phyloP scores from a whole-genome alignment of 2,329 filamentous ascomycete genomes.

The Clarireedia homoeocarpa region DNA sequence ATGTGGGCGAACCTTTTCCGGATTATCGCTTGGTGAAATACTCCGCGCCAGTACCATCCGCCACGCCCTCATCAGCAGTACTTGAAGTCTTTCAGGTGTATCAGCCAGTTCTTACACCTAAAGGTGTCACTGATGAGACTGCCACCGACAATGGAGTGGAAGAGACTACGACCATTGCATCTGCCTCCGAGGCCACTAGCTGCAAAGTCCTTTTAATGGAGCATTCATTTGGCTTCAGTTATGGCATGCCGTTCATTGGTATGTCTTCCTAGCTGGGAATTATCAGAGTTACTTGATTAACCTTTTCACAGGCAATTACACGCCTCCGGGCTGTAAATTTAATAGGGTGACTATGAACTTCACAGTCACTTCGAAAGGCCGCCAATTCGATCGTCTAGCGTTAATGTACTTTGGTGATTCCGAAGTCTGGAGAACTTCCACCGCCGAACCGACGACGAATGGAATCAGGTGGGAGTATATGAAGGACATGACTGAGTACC shows the following conservation, averaged over 20 bases:
- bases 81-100: constrained; percentile 64
- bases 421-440: constrained; percentile 79
- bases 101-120: constrained; percentile 52
- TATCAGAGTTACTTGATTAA: constrained; percentile 10
- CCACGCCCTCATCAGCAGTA: constrained; percentile 23
- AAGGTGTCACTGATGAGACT: constrained; percentile 34
- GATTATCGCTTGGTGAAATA: constrained; percentile 18
- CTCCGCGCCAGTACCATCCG: constrained; percentile 15
- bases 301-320: constrained; percentile 46
- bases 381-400: constrained; percentile 70
- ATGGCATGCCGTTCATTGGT: constrained; percentile 67
- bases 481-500: constrained; percentile 70
- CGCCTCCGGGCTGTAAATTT: constrained; percentile 61
- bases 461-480: constrained; percentile 71
- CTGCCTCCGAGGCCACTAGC: constrained; percentile 23
- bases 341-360: constrained; percentile 70
- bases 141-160: constrained; percentile 22
- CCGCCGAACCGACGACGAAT: constrained; percentile 63
- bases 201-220: constrained; percentile 58
- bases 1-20: neutral
- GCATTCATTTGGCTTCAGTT: constrained; percentile 64
- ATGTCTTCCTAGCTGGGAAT: constrained; percentile 26
- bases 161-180: constrained; percentile 18
- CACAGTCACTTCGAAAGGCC: constrained; percentile 61
- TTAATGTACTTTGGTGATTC: constrained; percentile 69